A percentile compares a stretch with the other conserved stretches of the same genome.
These are phyloP conservation scores for Populus deltoides DNA, from an alignment of 345 rosid species.

Conservation along the genomic window DNA sequence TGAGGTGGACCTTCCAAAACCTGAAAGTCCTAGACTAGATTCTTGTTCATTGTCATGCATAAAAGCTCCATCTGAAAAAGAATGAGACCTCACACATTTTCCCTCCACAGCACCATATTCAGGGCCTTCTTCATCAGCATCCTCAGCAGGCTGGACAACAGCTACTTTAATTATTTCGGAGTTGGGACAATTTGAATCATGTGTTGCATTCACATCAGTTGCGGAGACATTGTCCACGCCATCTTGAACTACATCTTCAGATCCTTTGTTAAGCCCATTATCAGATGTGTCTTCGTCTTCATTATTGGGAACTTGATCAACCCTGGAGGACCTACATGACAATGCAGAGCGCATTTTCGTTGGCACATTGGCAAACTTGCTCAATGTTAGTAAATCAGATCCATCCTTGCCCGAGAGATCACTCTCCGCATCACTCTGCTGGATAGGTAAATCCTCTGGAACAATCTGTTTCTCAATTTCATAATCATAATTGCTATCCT, in stretches of 20 bases:
- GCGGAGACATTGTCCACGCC: conserved; percentile 34
- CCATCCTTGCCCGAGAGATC: conserved; percentile 39
- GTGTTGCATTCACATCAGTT: conserved; percentile 27
- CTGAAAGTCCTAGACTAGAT: conserved; percentile 34
- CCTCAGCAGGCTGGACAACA: conserved; percentile 32
- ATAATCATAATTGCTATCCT: conserved; percentile 29
- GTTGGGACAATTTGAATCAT: conserved; percentile 28
- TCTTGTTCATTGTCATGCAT: conserved; percentile 42
- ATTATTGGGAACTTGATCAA: conserved; percentile 32
- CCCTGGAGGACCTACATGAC: conserved; percentile 41
- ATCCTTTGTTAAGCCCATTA: conserved; percentile 31
- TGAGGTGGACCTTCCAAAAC: conserved; percentile 48
- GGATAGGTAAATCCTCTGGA: conserved; percentile 31
- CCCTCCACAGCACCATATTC: conserved; percentile 35
- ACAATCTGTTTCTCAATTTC: conserved; percentile 45
- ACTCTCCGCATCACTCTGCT: conserved; percentile 26
- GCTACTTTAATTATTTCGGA: conserved; percentile 35
- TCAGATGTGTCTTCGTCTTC: conserved; percentile 41
- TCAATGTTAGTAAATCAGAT: conserved; percentile 56
- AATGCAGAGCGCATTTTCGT: conserved; percentile 81
- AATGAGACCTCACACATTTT: conserved; percentile 53
- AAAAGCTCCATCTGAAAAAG: conserved; percentile 53
- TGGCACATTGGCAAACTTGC: conserved; percentile 81
- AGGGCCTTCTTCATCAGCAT: conserved; percentile 33
- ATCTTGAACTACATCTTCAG: conserved; percentile 35